Conservation (phyloP, 2,329 filamentous ascomycete species). For the Mariannaea elegans region DNA sequence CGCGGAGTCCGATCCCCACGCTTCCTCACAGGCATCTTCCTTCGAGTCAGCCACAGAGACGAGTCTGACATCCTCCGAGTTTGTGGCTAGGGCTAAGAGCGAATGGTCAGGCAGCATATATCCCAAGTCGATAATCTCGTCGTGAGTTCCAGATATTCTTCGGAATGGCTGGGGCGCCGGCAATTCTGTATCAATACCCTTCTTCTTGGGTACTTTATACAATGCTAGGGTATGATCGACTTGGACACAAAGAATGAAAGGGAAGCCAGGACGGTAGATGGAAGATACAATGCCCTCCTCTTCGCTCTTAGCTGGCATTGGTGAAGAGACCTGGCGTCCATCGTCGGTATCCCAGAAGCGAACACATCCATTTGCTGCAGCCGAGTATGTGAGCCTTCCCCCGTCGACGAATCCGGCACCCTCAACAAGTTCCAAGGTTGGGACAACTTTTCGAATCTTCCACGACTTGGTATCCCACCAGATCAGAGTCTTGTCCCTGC, state of each 20-base stretch:
- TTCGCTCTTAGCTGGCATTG: conserved; percentile 70
- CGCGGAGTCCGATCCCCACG: conserved; percentile 40
- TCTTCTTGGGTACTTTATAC: conserved; percentile 62
- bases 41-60: conserved; percentile 71
- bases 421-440: conserved; percentile 87
- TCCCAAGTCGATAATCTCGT: conserved; percentile 94
- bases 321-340: conserved; percentile 80
- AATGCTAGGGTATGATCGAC: conserved; percentile 88
- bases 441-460: conserved; percentile 82
- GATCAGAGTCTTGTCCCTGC: conserved; percentile 92
- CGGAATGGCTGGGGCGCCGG: conserved; percentile 65
- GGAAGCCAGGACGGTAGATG: conserved; percentile 70
- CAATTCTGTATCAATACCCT: conserved; percentile 43
- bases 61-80: conserved; percentile 91
- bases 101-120: conserved; percentile 85
- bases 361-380: conserved; percentile 82
- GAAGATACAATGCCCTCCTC: conserved; percentile 76
- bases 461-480: conserved; percentile 90
- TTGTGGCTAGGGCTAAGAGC: conserved; percentile 89
- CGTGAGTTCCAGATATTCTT: conserved; percentile 93
- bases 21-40: conserved; percentile 27
- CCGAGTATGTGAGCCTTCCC: conserved; percentile 80
- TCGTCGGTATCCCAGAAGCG: conserved; percentile 84
- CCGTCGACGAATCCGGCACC: conserved; percentile 79
- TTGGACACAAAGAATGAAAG: conserved; percentile 83